Conservation (phyloP, 495 filamentous ascomycete genomes). For the Niebla homalea region DNA sequence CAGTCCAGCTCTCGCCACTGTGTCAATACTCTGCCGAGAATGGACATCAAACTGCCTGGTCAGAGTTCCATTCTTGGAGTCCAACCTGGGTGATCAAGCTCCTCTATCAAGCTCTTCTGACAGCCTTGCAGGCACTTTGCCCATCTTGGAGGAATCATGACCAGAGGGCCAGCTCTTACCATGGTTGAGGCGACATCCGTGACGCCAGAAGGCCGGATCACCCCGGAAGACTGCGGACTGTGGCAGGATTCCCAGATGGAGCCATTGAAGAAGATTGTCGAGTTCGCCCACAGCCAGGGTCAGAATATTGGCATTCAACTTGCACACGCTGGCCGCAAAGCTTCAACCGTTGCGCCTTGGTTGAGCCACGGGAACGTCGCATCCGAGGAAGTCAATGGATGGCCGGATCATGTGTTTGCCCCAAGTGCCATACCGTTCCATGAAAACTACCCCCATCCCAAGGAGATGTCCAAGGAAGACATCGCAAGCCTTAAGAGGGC, state of each 20-base stretch:
- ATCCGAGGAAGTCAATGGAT: conserved; percentile 41
- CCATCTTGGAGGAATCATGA: conserved; percentile 43
- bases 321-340: conserved; percentile 67
- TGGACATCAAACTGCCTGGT: conserved; percentile 45
- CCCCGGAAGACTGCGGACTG: conserved; percentile 55
- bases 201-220: conserved; percentile 59
- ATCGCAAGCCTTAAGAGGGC: conserved; percentile 44
- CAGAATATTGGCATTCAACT: conserved; percentile 65
- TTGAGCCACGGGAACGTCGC: conserved; percentile 35
- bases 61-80: too few species aligned
- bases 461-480: conserved; percentile 41
- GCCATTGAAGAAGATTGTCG: conserved; percentile 43
- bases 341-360: conserved; percentile 56
- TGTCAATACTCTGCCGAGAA: conserved; percentile 59
- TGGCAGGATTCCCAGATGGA: conserved; percentile 65
- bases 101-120: too few species aligned
- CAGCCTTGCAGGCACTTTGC: conserved; percentile 33
- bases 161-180: conserved; percentile 52
- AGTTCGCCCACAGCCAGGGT: conserved; percentile 57
- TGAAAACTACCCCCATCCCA: conserved; percentile 36
- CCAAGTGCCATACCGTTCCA: conserved; percentile 43
- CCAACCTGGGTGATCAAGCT: too few species aligned
- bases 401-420: conserved; percentile 45
- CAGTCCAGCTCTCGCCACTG: conserved; percentile 36
- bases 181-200: conserved; percentile 67